Conservation (phyloP, 2,329 filamentous ascomycete genomes). For the Emergomyces orientalis region DNA sequence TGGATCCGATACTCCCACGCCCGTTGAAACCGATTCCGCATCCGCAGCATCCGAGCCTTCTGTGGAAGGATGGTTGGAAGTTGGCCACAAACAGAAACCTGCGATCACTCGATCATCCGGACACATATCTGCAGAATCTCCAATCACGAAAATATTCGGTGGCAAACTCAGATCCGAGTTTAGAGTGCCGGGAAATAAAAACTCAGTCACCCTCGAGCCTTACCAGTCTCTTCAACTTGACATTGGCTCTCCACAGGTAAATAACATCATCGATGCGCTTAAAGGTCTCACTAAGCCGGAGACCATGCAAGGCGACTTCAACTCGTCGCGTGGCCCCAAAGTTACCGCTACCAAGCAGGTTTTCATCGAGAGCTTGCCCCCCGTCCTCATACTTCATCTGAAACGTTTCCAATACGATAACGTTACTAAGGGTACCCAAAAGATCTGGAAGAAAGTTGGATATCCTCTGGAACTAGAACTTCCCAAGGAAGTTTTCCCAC, state of each 20-base stretch:
- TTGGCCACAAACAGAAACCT: conserved; percentile 82
- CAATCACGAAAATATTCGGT: conserved; percentile 89
- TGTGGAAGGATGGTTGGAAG: conserved; percentile 78
- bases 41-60: conserved; percentile 31
- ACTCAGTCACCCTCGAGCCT: conserved; percentile 84
- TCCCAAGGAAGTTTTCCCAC: conserved; percentile 77
- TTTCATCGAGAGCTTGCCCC: conserved; percentile 83
- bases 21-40: conserved; percentile 33
- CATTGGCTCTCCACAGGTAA: conserved; percentile 76
- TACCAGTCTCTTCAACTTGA: conserved; percentile 93
- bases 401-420: conserved; percentile 97
- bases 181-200: conserved; percentile 73
- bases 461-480: conserved; percentile 94
- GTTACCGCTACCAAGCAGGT: conserved; percentile 84
- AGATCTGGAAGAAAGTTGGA: conserved; percentile 97
- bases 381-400: conserved; percentile 85
- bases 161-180: conserved; percentile 85
- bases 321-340: conserved; percentile 65
- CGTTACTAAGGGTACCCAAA: conserved; percentile 70
- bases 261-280: conserved; percentile 85
- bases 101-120: conserved; percentile 81
- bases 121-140: conserved; percentile 60
- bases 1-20: conserved; percentile 38
- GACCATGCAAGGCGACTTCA: conserved; percentile 74
- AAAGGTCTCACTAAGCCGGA: conserved; percentile 77